Percentiles rank a stretch among this genome's conserved stretches.
phyloP scores from a whole-genome alignment of 2,329 filamentous ascomycete genomes.

The Drechslera avenae region DNA sequence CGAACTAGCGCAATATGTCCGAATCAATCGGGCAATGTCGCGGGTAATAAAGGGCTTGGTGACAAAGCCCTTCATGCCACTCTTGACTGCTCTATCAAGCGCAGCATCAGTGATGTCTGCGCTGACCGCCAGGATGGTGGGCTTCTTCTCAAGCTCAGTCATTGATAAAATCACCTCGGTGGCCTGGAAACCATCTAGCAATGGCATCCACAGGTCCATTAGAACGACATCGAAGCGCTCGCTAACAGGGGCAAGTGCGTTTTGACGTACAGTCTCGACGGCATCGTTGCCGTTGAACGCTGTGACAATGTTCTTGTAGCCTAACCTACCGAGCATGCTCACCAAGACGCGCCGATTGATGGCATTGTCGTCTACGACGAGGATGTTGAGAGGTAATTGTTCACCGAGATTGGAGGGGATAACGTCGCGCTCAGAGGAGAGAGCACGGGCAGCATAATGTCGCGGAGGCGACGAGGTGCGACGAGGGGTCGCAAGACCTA shows the following conservation, averaged over 20 bases:
- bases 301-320: conserved; percentile 66
- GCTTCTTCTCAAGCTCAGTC: conserved; percentile 32
- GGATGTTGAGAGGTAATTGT: conserved; percentile 67
- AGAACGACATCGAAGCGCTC: conserved; percentile 65
- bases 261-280: conserved; percentile 63
- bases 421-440: conserved; percentile 30
- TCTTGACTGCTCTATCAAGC: conserved; percentile 63
- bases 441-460: conserved; percentile 18
- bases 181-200: conserved; percentile 74
- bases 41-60: conserved; percentile 69
- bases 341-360: conserved; percentile 72
- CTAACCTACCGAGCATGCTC: conserved; percentile 69
- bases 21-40: conserved; percentile 66
- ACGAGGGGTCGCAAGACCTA: conserved; percentile 37
- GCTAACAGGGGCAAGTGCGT: conserved; percentile 27
- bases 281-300: conserved; percentile 73
- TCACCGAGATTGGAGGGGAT: conserved; percentile 55
- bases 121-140: conserved; percentile 66
- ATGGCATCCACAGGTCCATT: conserved; percentile 80
- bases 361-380: conserved; percentile 74
- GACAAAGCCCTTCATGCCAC: conserved; percentile 71
- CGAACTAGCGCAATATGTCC: conserved; percentile 50
- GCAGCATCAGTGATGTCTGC: conserved; percentile 70
- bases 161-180: conserved; percentile 65
- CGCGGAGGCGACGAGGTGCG: conserved; percentile 37